Conservation (phyloP, 805 yeast species). For the Phaffomyces opuntiae region DNA sequence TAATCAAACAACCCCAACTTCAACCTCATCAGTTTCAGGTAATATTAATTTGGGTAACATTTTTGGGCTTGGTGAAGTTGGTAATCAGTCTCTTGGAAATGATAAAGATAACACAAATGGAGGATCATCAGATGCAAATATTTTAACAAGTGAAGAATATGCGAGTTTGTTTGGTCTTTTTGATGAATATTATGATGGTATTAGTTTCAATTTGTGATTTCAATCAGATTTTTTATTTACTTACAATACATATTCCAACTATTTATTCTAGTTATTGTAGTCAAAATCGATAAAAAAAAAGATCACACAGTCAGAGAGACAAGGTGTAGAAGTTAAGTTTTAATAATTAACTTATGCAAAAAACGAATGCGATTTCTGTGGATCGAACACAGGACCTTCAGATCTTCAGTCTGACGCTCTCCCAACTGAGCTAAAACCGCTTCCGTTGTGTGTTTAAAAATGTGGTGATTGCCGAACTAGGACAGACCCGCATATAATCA, state of each 20-base stretch:
- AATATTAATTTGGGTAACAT: slow-evolving; percentile 6
- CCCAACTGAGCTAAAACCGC: slow-evolving; percentile 29
- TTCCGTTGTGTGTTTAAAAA: too few species aligned
- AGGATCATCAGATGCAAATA: not conserved
- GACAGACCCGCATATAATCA: too few species aligned
- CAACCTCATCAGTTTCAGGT: not conserved
- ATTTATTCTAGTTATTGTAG: too few species aligned
- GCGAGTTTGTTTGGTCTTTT: slow-evolving; percentile 20
- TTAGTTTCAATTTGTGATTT: not conserved
- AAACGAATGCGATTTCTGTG: slow-evolving; percentile 50
- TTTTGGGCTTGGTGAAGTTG: not conserved
- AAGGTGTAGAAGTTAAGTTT: too few species aligned
- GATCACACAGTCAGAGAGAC: too few species aligned
- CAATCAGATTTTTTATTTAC: not conserved
- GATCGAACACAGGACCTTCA: slow-evolving; percentile 82
- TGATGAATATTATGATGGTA: slow-evolving; percentile 14
- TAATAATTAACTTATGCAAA: not conserved
- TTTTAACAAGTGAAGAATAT: slow-evolving; percentile 18
- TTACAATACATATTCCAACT: too few species aligned
- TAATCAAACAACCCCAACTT: not conserved
- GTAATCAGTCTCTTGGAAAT: not conserved
- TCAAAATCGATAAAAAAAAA: too few species aligned
- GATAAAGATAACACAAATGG: not conserved
- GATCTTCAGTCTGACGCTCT: slow-evolving; percentile 39
- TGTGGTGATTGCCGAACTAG: too few species aligned